These are phyloP conservation scores for Rhizopogon roseolus DNA, from an alignment of 768 basidiomycete species.

Conservation along the genomic window DNA sequence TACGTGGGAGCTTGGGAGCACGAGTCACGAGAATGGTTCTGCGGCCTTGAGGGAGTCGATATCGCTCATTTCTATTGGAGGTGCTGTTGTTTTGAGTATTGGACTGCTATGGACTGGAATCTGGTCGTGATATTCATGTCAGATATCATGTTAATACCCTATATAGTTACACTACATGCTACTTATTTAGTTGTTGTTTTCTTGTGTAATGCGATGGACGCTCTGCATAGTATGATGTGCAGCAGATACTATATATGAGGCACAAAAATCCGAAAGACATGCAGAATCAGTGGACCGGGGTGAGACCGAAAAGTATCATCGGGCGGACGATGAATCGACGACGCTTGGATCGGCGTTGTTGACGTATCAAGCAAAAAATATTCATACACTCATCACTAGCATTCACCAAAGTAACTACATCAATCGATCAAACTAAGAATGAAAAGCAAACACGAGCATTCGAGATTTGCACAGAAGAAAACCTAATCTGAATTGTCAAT, in stretches of 20 bases:
- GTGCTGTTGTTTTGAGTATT: neutral
- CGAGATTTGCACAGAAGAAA: neutral
- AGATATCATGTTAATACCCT: neutral
- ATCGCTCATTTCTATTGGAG: neutral
- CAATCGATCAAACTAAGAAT: neutral
- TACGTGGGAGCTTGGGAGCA: conserved; percentile 17
- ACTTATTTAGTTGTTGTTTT: no score
- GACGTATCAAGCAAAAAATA: neutral
- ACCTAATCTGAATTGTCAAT: neutral
- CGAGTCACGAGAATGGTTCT: conserved; percentile 9
- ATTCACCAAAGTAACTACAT: neutral
- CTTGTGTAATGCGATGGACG: no score
- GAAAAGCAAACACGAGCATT: neutral
- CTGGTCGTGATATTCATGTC: neutral
- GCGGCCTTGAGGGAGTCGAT: neutral
- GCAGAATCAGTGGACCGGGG: no score
- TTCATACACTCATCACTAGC: neutral
- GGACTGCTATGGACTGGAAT: neutral
- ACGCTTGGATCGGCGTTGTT: neutral
- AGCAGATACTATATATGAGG: no score
- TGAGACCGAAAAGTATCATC: no score
- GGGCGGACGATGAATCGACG: no score
- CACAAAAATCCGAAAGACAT: no score
- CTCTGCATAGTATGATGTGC: no score
- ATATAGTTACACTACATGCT: neutral